Evolutionary conservation across 2,329 filamentous ascomycete species (phyloP), one percentile per base, ranked within the genome.

Genomic region (Canariomyces notabilis): DNA sequence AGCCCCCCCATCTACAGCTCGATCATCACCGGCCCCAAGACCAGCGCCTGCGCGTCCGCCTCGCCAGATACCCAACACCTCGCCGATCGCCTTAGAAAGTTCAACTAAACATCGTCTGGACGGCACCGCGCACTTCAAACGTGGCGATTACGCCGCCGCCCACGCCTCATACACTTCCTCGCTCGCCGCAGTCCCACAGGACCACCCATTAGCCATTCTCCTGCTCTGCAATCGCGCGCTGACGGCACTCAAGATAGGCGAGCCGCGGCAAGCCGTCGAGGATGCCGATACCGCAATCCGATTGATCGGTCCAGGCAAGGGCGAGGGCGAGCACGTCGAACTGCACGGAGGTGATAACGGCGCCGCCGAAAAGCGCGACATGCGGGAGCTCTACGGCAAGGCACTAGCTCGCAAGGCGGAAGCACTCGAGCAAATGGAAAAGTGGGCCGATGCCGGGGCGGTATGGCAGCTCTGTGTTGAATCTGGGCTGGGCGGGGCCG

Each of bases 341-440:
- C 72, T 95, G 0, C 75, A 73, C 19, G 75, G 76, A 42, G 69
- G 72, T n/a, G 68, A 69, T 33, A 76, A 76, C 45, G 23, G 29
- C 1, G 69, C 69, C 32, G 75, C 76, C 45, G 75, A 83, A 46
- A 71, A 72, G 16, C 93, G 94, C 56, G 85, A 91, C 38, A 95
- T 98, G 87, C 85, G 81, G 53, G 90, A 95, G 15, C 87, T 95
- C 52, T 97, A 86, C 61, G 90, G 89, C 43, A 98, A 97, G 66
- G 91, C 91, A 0, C 71, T 97, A 22, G 91, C 87, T 69, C 85
- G 93, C 44, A 97, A 97, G 70, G 93, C 93, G 1, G 93, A 98
- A 67, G 93, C 89, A 1, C 74, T 97, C 6, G 93, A 98, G 65
- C 86, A 95, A 61, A 85, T 98, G 74, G 93, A 98, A 69, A 88